phyloP scores from a whole-genome alignment of 345 rosid genomes.

The Gossypium australe region DNA sequence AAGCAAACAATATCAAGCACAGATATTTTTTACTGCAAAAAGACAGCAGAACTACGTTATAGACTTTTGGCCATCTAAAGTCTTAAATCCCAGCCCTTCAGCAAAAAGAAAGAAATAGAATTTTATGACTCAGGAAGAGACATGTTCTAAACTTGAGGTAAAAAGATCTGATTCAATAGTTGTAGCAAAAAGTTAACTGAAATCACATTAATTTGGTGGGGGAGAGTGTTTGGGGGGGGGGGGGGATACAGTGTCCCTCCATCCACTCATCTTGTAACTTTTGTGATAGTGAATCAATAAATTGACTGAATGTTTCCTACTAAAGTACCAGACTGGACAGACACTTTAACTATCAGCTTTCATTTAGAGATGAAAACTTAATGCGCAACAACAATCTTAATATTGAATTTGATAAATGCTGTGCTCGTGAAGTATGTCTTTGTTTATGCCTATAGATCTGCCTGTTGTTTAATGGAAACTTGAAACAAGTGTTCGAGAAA shows the following conservation, averaged over 20 bases:
- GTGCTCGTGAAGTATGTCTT: neutral
- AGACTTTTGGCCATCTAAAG: constrained; percentile 1
- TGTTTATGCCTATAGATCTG: neutral
- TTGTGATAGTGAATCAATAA: neutral
- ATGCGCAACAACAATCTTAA: neutral
- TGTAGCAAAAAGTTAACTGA: neutral
- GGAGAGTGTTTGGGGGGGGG: accelerated
- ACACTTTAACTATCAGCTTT: too few relatives aligned
- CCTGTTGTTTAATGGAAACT: neutral
- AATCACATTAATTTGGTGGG: too few relatives aligned
- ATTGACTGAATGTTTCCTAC: neutral
- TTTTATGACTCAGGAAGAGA: neutral
- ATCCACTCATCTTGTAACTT: neutral
- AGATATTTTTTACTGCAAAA: neutral
- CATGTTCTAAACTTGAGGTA: neutral
- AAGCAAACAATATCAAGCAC: neutral
- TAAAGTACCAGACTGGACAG: too few relatives aligned
- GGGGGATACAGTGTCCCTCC: too few relatives aligned
- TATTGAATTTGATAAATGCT: neutral
- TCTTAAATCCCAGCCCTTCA: neutral
- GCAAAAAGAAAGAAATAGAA: neutral
- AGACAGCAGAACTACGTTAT: neutral
- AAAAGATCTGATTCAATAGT: neutral
- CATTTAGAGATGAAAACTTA: neutral
- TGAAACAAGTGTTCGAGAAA: neutral